These are phyloP conservation scores for Pseudopyrenochaeta lycopersici DNA, from an alignment of 2,329 filamentous ascomycete genomes.

Conservation along the genomic window DNA sequence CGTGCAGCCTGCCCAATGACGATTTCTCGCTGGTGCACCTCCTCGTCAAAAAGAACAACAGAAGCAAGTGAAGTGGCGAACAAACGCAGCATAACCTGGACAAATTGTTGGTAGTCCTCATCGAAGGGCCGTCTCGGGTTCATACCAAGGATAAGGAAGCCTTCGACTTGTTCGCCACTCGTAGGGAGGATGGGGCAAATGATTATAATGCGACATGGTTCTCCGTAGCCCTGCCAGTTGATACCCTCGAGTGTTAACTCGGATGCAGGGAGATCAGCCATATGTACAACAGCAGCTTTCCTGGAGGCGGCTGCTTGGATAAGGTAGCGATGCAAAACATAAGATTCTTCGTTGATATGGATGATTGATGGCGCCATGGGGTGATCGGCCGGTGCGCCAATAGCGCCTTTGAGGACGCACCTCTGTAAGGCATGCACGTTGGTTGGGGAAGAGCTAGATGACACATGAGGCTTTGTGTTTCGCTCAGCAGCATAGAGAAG, in stretches of 20 bases:
- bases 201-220: constrained; percentile 43
- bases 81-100: constrained; percentile 47
- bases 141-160: constrained; percentile 51
- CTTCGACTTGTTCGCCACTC: constrained; percentile 45
- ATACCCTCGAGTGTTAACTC: constrained; percentile 33
- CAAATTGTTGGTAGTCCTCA: constrained; percentile 50
- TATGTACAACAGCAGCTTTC: constrained; percentile 38
- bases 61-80: constrained; percentile 51
- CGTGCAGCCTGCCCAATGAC: constrained; percentile 44
- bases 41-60: constrained; percentile 51
- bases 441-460: constrained; percentile 25
- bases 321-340: constrained; percentile 36
- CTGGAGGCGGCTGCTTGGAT: constrained; percentile 33
- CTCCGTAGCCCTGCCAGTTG: constrained; percentile 46
- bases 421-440: constrained; percentile 14
- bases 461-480: constrained; percentile 16
- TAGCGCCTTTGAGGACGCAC: constrained; percentile 36
- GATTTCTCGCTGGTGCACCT: constrained; percentile 47
- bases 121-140: constrained; percentile 52
- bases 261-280: constrained; percentile 39
- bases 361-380: constrained; percentile 35
- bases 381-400: constrained; percentile 32
- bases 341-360: constrained; percentile 30
- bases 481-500: constrained; percentile 34
- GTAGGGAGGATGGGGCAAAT: constrained; percentile 50